Evolutionary conservation across 202 grass and related monocot species (phyloP), one percentile per base, ranked within the genome.

Genomic region (Elaeis oleifera): DNA sequence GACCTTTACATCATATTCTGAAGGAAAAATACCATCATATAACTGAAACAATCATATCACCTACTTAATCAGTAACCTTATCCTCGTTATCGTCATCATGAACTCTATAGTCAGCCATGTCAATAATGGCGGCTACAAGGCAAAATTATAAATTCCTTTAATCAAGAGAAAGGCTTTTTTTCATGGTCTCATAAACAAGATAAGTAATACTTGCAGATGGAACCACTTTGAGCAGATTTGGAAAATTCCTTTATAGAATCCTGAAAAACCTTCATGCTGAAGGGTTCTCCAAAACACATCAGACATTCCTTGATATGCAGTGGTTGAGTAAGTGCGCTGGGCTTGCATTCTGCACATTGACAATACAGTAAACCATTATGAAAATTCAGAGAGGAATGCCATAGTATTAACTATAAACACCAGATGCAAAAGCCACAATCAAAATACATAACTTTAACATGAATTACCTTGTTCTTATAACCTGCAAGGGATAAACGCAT

Each of bases 151-250:
- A 32, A 53, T 17, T 25, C 61, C 65, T 59, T 83, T 69, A 89
- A 78, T 83, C 85, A 32, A 89, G 84, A 68, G 82, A 71, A 11
- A 95, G 79, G 70, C 71, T 80, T 75, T 89, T 95, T 73, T 95
- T 95, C 89, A 89, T 95, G 1, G 79, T 76, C 79, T 95, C 89
- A 16, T 95, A 95, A 61, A 95, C 76, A 51, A 95, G 76, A 80
- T 95, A 95, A 25, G 89, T 95, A 79, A 95, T 95, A 71, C 85
- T 85, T 61, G 89, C 89, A 60, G 89, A 79, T 25, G 85, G 89
- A 48, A 95, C 85, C 51, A 89, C 89, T 84, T 95, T 95, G 31
- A 95, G 81, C 56, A 95, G 73, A 77, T 89, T 95, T 53, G 85
- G 89, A 55, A 85, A 63, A 95, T 48, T 17, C 89, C 89, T 76